Evolutionary conservation across 192 early-diverging fungal genomes (phyloP).

Genomic region (Umbelopsis isabellina): DNA sequence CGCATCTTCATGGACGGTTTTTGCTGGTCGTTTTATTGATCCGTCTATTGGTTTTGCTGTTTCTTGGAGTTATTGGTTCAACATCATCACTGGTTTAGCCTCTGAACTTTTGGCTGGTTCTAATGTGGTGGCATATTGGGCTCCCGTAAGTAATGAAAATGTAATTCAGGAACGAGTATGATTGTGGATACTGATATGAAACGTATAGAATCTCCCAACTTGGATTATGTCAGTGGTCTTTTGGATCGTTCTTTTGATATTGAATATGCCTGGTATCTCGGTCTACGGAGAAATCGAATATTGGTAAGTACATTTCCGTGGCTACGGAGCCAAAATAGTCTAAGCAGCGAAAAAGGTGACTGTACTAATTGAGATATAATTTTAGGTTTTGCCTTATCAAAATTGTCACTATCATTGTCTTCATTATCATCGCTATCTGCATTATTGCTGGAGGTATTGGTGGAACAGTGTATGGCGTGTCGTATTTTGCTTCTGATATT

Average conservation of each 20-base stretch:
- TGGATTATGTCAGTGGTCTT: constrained; percentile 59
- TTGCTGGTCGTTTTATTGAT: constrained; percentile 70
- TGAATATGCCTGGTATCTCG: constrained; percentile 69
- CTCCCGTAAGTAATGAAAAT: constrained; percentile 11
- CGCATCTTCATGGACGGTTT: constrained; percentile 66
- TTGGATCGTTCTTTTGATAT: constrained; percentile 59
- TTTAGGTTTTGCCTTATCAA: constrained; percentile 68
- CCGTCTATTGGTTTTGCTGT: constrained; percentile 62
- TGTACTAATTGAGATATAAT: neutral
- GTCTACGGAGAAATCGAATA: constrained; percentile 87
- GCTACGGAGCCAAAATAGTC: too few relatives aligned
- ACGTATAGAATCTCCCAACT: constrained; percentile 24
- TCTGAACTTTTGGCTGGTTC: constrained; percentile 78
- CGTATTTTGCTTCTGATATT: constrained; percentile 53
- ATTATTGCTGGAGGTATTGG: constrained; percentile 65
- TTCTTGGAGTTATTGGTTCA: constrained; percentile 73
- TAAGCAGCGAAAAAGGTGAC: neutral
- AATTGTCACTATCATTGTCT: constrained; percentile 73
- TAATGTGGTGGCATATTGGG: constrained; percentile 70
- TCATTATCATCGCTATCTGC: constrained; percentile 74
- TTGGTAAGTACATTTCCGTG: constrained; percentile 39
- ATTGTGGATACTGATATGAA: neutral
- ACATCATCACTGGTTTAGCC: constrained; percentile 66
- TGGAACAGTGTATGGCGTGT: constrained; percentile 54
- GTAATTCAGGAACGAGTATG: neutral